phyloP scores from a whole-genome alignment of 202 grass and related monocot genomes.

The Zizania palustris region DNA sequence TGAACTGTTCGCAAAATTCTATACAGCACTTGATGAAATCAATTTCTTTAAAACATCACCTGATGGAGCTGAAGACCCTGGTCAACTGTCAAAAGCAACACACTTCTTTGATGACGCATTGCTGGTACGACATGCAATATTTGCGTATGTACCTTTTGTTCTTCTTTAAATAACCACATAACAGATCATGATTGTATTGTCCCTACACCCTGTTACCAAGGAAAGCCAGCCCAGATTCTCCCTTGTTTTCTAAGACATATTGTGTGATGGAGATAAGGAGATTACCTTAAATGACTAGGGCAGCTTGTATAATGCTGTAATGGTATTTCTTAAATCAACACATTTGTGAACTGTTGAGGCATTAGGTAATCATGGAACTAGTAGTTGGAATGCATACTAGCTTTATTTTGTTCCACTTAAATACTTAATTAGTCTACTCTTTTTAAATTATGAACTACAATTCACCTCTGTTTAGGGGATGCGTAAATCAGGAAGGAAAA shows the following conservation, averaged over 20 bases:
- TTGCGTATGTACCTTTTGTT: slow-evolving; percentile 6
- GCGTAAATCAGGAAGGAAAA: slow-evolving; percentile 45
- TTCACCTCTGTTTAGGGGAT: slow-evolving; percentile 48
- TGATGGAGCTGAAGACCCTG: slow-evolving; percentile 58
- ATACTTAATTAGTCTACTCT: slow-evolving; percentile 20
- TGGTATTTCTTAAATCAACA: not conserved
- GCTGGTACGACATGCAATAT: slow-evolving; percentile 45
- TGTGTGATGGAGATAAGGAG: not conserved
- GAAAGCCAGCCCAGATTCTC: not conserved
- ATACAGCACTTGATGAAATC: slow-evolving; percentile 66
- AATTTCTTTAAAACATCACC: slow-evolving; percentile 66
- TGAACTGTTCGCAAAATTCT: slow-evolving; percentile 71
- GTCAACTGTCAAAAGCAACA: slow-evolving; percentile 64
- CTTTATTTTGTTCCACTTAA: not conserved
- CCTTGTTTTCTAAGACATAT: slow-evolving; percentile 7
- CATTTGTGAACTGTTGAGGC: not conserved
- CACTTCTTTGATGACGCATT: slow-evolving; percentile 63
- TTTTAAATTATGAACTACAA: not conserved
- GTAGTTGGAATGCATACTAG: not conserved
- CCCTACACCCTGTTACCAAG: not conserved
- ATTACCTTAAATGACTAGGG: not conserved
- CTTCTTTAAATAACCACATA: not conserved
- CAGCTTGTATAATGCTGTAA: not conserved
- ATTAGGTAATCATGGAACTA: not conserved
- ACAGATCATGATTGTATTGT: slow-evolving; percentile 1